Evolutionary conservation across 352 stramenopile species (phyloP).

Genomic region (Peronospora destructor): DNA sequence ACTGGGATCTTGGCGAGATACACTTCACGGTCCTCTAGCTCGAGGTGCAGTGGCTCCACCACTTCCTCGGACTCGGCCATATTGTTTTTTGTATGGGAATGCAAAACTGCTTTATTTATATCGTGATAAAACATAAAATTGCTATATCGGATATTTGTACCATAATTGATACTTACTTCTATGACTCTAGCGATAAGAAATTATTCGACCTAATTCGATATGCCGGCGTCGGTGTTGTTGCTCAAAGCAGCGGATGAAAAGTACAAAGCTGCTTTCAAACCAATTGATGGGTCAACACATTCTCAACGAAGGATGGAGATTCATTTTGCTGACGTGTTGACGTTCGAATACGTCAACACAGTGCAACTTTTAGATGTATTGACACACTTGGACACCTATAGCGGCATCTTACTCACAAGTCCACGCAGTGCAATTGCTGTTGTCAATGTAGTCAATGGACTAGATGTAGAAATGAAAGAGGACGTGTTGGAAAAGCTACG

Average conservation of each 20-base stretch:
- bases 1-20: slow-evolving; percentile 85
- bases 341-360: slow-evolving; percentile 60
- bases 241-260: slow-evolving; percentile 63
- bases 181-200: too few species aligned
- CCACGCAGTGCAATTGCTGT: slow-evolving; percentile 60
- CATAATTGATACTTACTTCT: neutral
- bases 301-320: slow-evolving; percentile 7
- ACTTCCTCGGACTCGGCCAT: slow-evolving; percentile 85
- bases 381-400: slow-evolving; percentile 42
- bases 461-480: slow-evolving; percentile 21
- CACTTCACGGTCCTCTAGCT: slow-evolving; percentile 82
- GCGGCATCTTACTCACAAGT: slow-evolving; percentile 66
- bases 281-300: neutral
- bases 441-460: slow-evolving; percentile 22
- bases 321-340: slow-evolving; percentile 60
- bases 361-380: slow-evolving; percentile 33
- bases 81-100: slow-evolving; percentile 3
- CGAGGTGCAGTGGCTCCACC: slow-evolving; percentile 84
- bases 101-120: neutral
- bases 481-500: slow-evolving; percentile 28
- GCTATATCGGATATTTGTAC: neutral
- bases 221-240: slow-evolving; percentile 35
- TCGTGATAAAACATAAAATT: neutral
- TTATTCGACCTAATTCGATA: neutral
- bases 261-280: slow-evolving; percentile 43